phyloP scores from a whole-genome alignment of 2,329 filamentous ascomycete species.

The Cytospora piceae region DNA sequence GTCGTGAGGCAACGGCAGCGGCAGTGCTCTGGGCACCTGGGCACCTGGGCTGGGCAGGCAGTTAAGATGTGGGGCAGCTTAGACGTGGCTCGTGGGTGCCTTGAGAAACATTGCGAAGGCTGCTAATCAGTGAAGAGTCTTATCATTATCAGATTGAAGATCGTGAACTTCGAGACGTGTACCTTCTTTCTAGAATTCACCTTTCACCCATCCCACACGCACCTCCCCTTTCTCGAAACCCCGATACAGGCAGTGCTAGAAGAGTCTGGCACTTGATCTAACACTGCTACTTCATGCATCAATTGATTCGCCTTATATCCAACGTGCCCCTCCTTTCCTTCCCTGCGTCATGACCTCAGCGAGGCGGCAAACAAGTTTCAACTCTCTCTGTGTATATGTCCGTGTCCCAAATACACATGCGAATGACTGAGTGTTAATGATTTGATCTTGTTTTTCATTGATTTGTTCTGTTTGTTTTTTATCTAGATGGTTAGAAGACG shows the following conservation, averaged over 20 bases:
- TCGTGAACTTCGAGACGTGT: not conserved
- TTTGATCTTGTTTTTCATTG: not conserved
- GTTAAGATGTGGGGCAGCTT: slow-evolving; percentile 18
- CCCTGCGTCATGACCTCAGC: no score
- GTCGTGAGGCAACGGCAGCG: slow-evolving; percentile 15
- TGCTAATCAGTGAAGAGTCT: not conserved
- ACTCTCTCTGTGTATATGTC: no score
- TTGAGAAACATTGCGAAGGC: not conserved
- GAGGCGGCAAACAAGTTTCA: no score
- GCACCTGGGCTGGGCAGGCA: not conserved
- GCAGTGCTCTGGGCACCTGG: not conserved
- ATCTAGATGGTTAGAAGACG: not conserved
- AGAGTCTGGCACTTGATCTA: not conserved
- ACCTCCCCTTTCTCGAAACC: no score
- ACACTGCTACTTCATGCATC: no score
- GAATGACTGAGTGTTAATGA: not conserved
- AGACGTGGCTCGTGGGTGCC: slow-evolving; percentile 20
- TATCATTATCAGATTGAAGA: not conserved
- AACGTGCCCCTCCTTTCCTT: no score
- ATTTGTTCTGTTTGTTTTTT: not conserved
- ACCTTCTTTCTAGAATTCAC: no score
- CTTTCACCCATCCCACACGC: no score
- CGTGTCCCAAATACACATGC: not conserved
- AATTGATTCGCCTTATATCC: no score
- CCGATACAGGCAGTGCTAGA: not conserved